Percentiles rank a stretch among this genome's conserved stretches.
Conservation (phyloP, 306 rosid species). For the Trifolium subterraneum region DNA sequence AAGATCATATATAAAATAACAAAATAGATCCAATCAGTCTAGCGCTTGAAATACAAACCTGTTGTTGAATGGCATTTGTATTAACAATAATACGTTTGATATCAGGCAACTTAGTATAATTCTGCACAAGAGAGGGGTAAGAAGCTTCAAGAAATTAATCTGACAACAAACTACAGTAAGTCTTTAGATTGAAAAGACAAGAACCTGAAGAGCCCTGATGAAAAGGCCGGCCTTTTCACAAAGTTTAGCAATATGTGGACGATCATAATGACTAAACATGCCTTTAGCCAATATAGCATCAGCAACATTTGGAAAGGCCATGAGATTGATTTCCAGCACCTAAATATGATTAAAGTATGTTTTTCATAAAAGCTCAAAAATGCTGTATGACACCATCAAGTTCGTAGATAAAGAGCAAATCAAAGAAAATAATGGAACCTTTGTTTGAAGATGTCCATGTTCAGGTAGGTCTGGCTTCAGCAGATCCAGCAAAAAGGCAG, state of each 20-base stretch:
- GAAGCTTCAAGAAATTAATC: conserved; percentile 8
- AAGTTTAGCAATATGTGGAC: conserved; percentile 87
- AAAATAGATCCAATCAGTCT: conserved; percentile 14
- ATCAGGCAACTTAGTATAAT: conserved; percentile 79
- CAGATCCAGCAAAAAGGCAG: conserved; percentile 83
- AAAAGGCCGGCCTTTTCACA: conserved; percentile 92
- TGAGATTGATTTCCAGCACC: conserved; percentile 95
- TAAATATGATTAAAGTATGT: conserved; percentile 38
- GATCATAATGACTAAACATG: conserved; percentile 92
- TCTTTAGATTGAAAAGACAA: conserved; percentile 17
- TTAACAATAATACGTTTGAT: conserved; percentile 82
- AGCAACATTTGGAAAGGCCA: conserved; percentile 91
- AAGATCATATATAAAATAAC: not conserved
- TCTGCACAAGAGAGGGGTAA: conserved; percentile 56
- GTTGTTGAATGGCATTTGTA: conserved; percentile 90
- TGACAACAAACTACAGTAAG: conserved; percentile 6
- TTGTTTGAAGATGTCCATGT: conserved; percentile 84
- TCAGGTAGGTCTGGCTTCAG: conserved; percentile 91
- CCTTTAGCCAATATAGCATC: conserved; percentile 94
- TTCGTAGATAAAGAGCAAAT: not conserved
- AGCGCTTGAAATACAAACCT: conserved; percentile 56
- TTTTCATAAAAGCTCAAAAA: not conserved
- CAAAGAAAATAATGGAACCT: conserved; percentile 51
- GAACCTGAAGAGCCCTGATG: conserved; percentile 85
- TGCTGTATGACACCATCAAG: not conserved